Percentiles rank a stretch among this genome's conserved stretches.
Conservation (phyloP, 257 asterid genomes). For the Jaltomata sinuosa region DNA sequence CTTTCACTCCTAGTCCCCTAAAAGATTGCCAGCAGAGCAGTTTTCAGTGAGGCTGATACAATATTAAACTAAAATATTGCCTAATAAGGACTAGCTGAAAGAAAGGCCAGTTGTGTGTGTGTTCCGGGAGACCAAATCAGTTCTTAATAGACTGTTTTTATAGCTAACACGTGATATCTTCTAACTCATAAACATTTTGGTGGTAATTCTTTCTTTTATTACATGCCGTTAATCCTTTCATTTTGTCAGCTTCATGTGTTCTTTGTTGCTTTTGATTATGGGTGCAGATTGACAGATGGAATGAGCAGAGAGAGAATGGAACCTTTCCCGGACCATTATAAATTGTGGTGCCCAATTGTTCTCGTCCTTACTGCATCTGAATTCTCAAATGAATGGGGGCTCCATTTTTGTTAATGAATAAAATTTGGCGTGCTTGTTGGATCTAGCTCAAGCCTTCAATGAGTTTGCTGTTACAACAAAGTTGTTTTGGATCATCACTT, state of each 20-base stretch:
- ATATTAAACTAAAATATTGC: neutral
- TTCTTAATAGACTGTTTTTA: neutral
- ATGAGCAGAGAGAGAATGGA: conserved; percentile 96
- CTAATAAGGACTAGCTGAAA: neutral
- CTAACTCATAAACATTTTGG: neutral
- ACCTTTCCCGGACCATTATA: conserved; percentile 93
- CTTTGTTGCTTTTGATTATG: neutral
- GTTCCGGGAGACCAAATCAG: neutral
- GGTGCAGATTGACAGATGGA: conserved; percentile 88
- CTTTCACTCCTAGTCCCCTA: too few relatives aligned
- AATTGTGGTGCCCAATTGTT: conserved; percentile 12
- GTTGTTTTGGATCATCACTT: neutral
- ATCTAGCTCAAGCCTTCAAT: conserved; percentile 10
- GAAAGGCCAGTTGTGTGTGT: neutral
- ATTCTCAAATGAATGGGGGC: conserved; percentile 15
- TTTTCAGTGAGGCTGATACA: neutral
- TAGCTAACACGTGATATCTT: neutral
- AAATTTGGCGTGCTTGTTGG: conserved; percentile 14
- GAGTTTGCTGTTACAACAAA: neutral
- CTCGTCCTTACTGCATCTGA: conserved; percentile 11
- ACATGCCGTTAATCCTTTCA: neutral
- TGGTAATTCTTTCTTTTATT: neutral
- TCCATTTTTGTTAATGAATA: conserved; percentile 19
- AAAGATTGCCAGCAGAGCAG: too few relatives aligned
- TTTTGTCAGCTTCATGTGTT: neutral